Conservation (phyloP, 306 rosid species). For the Biancaea sappan region DNA sequence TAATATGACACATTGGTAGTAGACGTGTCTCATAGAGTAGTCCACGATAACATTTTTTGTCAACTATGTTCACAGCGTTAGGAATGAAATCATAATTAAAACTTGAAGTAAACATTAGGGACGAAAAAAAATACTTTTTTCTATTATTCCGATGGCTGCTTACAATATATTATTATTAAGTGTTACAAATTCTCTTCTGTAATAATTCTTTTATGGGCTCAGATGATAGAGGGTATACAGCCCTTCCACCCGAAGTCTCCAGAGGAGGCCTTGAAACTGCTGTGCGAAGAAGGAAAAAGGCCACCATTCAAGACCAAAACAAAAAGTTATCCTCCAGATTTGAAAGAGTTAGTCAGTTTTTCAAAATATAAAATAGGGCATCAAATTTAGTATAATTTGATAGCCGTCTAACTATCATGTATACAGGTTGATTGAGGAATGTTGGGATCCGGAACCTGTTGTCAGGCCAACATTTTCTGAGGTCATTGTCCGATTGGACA, state of each 20-base stretch:
- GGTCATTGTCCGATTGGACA: conserved; percentile 78
- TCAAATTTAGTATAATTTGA: conserved; percentile 21
- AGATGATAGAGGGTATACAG: conserved; percentile 92
- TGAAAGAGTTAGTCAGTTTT: conserved; percentile 77
- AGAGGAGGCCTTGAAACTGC: conserved; percentile 65
- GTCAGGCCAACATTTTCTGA: conserved; percentile 92
- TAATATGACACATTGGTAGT: too few relatives aligned
- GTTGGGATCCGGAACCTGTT: conserved; percentile 84
- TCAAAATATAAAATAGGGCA: conserved; percentile 10
- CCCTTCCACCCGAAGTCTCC: conserved; percentile 69
- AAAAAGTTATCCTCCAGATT: conserved; percentile 83
- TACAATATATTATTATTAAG: conserved; percentile 2
- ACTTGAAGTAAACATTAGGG: too few relatives aligned
- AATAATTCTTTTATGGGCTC: conserved; percentile 20
- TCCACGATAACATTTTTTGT: too few relatives aligned
- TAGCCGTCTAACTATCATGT: conserved; percentile 36
- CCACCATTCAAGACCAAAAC: conserved; percentile 78
- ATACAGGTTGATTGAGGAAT: conserved; percentile 90
- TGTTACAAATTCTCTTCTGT: not conserved
- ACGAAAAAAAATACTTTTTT: too few relatives aligned
- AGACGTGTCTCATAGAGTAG: too few relatives aligned
- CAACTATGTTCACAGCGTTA: too few relatives aligned
- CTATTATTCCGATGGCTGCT: too few relatives aligned
- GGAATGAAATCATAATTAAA: too few relatives aligned
- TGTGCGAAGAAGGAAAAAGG: conserved; percentile 82